These are phyloP conservation scores for Aspergillus thermomutatus DNA, from an alignment of 2,329 filamentous ascomycete genomes.

Conservation along the genomic window DNA sequence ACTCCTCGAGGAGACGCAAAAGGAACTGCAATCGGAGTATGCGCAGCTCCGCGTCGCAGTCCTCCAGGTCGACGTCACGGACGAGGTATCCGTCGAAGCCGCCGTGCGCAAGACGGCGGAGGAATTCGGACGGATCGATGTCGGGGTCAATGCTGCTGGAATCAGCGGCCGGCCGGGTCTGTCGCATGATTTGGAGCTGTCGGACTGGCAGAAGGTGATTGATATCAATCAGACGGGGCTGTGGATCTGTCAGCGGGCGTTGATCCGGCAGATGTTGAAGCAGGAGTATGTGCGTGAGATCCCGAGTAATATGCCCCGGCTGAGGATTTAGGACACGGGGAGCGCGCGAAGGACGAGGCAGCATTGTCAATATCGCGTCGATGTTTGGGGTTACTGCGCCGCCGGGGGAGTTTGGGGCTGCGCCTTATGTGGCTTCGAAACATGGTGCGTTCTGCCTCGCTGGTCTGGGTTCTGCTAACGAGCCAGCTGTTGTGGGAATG, in stretches of 20 bases:
- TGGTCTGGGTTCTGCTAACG: not conserved
- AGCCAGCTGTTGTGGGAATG: conserved; percentile 21
- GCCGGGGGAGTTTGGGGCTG: conserved; percentile 9
- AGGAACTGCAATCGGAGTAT: conserved; percentile 33
- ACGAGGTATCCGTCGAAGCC: conserved; percentile 42
- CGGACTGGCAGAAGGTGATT: conserved; percentile 51
- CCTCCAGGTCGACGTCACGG: conserved; percentile 47
- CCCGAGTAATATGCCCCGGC: not conserved
- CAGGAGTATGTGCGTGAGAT: conserved; percentile 19
- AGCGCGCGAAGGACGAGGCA: conserved; percentile 17
- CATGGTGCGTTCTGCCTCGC: conserved; percentile 14
- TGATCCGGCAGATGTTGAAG: conserved; percentile 33
- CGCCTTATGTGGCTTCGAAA: conserved; percentile 22
- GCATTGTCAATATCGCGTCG: conserved; percentile 25
- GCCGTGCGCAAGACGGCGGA: conserved; percentile 42
- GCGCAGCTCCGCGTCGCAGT: conserved; percentile 42
- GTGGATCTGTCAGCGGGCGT: conserved; percentile 55
- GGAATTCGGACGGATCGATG: conserved; percentile 53
- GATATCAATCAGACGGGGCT: conserved; percentile 56
- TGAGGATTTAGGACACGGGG: conserved; percentile 10
- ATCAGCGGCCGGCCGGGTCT: conserved; percentile 41
- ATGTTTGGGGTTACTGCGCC: conserved; percentile 20
- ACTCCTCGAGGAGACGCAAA: conserved; percentile 31
- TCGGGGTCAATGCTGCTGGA: conserved; percentile 56
- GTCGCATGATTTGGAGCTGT: conserved; percentile 47